Conservation (phyloP, 176 grass and related monocot genomes). For the Aegilops speltoides region DNA sequence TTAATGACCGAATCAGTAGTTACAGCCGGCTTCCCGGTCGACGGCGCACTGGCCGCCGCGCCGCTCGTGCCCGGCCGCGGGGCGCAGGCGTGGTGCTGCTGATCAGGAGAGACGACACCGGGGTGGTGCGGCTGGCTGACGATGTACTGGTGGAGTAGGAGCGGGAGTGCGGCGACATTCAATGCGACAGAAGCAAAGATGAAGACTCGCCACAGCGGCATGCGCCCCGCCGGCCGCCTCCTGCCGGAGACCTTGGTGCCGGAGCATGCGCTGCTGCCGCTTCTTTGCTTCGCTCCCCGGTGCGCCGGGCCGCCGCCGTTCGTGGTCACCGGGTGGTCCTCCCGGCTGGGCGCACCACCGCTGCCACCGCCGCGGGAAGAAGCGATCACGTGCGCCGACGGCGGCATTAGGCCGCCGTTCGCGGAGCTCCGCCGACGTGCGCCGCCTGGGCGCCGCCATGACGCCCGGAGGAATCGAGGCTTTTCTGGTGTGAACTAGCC, state of each 20-base stretch:
- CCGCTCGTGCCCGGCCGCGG: not conserved
- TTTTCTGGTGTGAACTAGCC: too few relatives aligned
- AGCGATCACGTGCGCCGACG: not conserved
- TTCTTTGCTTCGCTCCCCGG: not conserved
- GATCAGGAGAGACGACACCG: not conserved
- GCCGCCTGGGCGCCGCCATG: constrained; percentile 4
- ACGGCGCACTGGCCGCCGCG: not conserved
- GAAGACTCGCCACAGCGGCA: constrained; percentile 3
- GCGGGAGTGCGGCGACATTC: constrained; percentile 23
- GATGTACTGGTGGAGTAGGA: constrained; percentile 25
- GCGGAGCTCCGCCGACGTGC: not conserved
- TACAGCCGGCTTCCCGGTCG: constrained; percentile 29
- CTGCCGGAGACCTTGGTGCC: not conserved
- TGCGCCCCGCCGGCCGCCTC: not conserved
- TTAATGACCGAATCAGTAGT: constrained; percentile 47
- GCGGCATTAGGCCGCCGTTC: not conserved
- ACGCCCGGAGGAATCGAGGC: not conserved
- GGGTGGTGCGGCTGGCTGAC: not conserved
- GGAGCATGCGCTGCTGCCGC: not conserved
- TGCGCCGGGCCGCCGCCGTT: not conserved
- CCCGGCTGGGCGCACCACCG: not conserved
- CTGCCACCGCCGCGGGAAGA: not conserved
- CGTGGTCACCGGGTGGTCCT: not conserved
- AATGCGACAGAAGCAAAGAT: constrained; percentile 23
- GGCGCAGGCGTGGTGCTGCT: not conserved